Conservation (phyloP, 768 basidiomycete species). For the Xerocomellus chrysenteron region DNA sequence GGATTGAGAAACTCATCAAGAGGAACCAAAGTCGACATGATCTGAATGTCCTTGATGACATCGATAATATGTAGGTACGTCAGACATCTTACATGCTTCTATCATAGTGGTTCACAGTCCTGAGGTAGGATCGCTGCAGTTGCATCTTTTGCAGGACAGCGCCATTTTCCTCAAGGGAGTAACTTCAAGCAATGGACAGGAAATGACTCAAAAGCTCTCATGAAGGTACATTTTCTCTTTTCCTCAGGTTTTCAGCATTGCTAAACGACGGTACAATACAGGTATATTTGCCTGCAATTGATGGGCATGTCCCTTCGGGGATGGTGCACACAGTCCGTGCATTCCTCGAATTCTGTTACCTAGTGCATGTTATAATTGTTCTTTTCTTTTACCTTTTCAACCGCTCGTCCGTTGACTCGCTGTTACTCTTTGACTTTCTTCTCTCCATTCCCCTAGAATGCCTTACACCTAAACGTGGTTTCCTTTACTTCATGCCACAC, state of each 20-base stretch:
- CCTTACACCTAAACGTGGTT: no score
- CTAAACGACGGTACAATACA: no score
- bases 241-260: no score
- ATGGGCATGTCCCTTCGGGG: slow-evolving; percentile 17
- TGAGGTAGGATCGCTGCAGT: neutral
- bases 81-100: no score
- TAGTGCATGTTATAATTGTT: no score
- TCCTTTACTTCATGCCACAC: no score
- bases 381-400: no score
- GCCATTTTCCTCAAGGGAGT: no score
- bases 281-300: slow-evolving; percentile 3
- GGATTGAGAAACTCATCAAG: neutral
- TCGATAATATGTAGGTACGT: slow-evolving; percentile 29
- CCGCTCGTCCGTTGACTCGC: no score
- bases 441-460: no score
- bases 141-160: neutral
- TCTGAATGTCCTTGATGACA: slow-evolving; percentile 25
- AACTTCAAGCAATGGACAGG: slow-evolving; percentile 39
- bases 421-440: no score
- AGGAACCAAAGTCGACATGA: neutral
- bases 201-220: slow-evolving; percentile 38
- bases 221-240: slow-evolving; percentile 28
- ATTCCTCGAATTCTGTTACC: slow-evolving; percentile 35
- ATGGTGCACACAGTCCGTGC: slow-evolving; percentile 20
- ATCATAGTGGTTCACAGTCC: no score